Evolutionary conservation across 345 rosid species (phyloP).

Genomic region (Aquilaria sinensis): DNA sequence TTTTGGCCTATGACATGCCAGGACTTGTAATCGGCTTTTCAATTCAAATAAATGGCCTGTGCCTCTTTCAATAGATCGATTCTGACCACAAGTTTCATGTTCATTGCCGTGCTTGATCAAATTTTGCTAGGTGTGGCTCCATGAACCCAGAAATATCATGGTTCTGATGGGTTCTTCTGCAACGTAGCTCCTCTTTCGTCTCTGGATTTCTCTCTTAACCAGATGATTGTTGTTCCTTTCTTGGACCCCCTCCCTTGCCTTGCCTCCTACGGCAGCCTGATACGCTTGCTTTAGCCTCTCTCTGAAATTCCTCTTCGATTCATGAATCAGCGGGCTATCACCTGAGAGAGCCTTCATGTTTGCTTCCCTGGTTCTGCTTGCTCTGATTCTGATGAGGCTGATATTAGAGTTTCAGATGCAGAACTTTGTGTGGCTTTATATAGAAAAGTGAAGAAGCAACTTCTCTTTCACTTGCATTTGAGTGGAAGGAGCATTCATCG

Average conservation of each 20-base stretch:
- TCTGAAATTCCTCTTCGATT: slow-evolving; percentile 29
- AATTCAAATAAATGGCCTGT: too few species aligned
- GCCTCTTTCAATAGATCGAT: too few species aligned
- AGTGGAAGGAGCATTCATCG: slow-evolving; percentile 11
- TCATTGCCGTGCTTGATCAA: too few species aligned
- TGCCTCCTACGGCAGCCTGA: slow-evolving; percentile 22
- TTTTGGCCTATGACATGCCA: too few species aligned
- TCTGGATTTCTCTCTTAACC: slow-evolving; percentile 20
- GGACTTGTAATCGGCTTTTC: too few species aligned
- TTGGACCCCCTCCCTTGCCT: slow-evolving; percentile 6
- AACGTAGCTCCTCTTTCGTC: slow-evolving; percentile 22
- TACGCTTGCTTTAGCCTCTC: slow-evolving; percentile 36
- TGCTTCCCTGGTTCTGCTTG: too few species aligned
- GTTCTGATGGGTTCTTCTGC: slow-evolving; percentile 56
- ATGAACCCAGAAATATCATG: slow-evolving; percentile 56
- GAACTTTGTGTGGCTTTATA: slow-evolving; percentile 11
- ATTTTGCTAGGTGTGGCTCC: slow-evolving; percentile 40
- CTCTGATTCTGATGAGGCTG: neutral
- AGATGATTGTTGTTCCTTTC: neutral
- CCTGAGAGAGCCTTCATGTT: slow-evolving; percentile 32
- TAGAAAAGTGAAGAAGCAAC: slow-evolving; percentile 5
- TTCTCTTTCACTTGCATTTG: neutral
- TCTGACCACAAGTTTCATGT: too few species aligned
- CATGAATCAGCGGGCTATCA: slow-evolving; percentile 22
- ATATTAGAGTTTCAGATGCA: slow-evolving; percentile 11